A percentile compares a stretch with the other conserved stretches of the same genome.
phyloP scores from a whole-genome alignment of 176 grass and related monocot genomes.

The Olyra latifolia region DNA sequence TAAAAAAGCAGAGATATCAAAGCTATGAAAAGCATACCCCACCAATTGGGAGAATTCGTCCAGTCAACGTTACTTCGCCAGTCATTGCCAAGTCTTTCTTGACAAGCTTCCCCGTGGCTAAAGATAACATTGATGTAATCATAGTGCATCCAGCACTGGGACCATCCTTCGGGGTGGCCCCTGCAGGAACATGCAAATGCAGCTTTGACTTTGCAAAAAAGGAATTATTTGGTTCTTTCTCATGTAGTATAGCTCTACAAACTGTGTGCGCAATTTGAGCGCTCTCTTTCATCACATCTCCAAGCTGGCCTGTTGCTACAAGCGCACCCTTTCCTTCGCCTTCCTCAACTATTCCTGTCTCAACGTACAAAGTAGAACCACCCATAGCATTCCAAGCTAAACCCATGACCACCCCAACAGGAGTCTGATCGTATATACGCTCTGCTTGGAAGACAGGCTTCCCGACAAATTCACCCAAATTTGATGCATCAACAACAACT shows the following conservation, averaged over 20 bases:
- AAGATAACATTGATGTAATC: conserved; percentile 93
- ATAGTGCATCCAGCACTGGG: conserved; percentile 92
- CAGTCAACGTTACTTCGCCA: conserved; percentile 88
- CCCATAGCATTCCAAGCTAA: conserved; percentile 96
- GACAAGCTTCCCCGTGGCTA: conserved; percentile 77
- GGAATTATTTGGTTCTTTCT: conserved; percentile 60
- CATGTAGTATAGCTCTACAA: conserved; percentile 76
- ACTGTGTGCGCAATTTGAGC: conserved; percentile 92
- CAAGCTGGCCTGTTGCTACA: conserved; percentile 86
- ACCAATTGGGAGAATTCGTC: conserved; percentile 89
- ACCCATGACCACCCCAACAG: conserved; percentile 95
- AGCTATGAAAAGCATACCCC: conserved; percentile 59
- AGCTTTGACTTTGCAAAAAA: conserved; percentile 84
- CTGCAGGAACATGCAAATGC: conserved; percentile 90
- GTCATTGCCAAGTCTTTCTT: conserved; percentile 93
- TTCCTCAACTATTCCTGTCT: conserved; percentile 75
- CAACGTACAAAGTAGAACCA: conserved; percentile 84
- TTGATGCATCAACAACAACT: conserved; percentile 65
- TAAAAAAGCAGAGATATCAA: background rate
- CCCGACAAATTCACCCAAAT: conserved; percentile 85
- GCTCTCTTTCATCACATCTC: conserved; percentile 98
- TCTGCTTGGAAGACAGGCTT: conserved; percentile 97
- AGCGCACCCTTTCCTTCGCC: conserved; percentile 87
- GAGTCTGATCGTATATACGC: conserved; percentile 88
- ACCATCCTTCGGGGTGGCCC: conserved; percentile 93